These are phyloP conservation scores for Nyssa sinensis DNA, from an alignment of 148 eudicot species.

Conservation along the genomic window DNA sequence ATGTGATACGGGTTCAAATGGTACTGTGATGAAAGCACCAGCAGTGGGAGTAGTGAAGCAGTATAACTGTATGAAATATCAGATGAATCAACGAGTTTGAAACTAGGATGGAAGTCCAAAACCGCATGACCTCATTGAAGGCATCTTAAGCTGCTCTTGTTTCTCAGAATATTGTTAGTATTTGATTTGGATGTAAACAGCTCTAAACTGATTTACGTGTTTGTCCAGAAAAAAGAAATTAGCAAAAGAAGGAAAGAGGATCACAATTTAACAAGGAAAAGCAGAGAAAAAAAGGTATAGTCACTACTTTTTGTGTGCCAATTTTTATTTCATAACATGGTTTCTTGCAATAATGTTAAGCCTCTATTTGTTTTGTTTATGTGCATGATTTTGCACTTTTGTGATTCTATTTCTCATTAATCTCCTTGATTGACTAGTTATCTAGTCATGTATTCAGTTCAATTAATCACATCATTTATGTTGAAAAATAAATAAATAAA, in stretches of 20 bases:
- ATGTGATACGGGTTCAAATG: neutral
- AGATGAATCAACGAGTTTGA: neutral
- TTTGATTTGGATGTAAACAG: neutral
- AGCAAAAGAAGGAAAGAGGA: constrained; percentile 88
- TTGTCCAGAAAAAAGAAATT: constrained; percentile 71
- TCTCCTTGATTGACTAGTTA: too few species aligned
- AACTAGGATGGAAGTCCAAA: neutral
- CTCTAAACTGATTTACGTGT: constrained; percentile 4
- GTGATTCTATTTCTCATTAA: too few species aligned
- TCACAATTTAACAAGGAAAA: constrained; percentile 55
- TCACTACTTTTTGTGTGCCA: neutral
- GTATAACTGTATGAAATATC: neutral
- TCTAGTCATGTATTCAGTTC: too few species aligned
- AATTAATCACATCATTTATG: too few species aligned
- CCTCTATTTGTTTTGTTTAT: constrained; percentile 7
- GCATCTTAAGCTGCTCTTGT: neutral
- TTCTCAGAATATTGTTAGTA: neutral
- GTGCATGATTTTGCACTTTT: neutral
- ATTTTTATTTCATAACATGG: neutral
- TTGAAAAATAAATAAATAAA: too few species aligned
- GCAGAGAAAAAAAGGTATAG: constrained; percentile 66
- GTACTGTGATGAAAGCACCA: neutral
- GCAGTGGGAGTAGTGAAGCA: neutral
- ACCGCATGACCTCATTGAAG: neutral
- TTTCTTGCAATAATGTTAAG: constrained; percentile 14